Evolutionary conservation across 306 rosid genomes (phyloP).

Genomic region (Vachellia pachyceras): DNA sequence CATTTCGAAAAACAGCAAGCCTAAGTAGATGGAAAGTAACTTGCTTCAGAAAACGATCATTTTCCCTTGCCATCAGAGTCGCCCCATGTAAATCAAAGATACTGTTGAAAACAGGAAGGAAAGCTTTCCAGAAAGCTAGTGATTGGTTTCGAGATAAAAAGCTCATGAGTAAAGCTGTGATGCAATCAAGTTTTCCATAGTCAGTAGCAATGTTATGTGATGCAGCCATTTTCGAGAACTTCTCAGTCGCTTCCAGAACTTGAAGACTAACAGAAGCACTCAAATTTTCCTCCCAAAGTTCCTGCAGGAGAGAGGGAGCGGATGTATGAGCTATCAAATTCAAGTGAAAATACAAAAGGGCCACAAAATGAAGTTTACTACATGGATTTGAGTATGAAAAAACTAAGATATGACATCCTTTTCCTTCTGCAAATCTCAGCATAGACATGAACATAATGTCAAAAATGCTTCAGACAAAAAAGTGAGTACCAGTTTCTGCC

Average conservation of each 20-base stretch:
- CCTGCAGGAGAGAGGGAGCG: slow-evolving; percentile 58
- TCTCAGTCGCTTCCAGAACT: slow-evolving; percentile 87
- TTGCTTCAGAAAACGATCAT: slow-evolving; percentile 98
- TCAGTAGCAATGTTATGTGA: slow-evolving; percentile 89
- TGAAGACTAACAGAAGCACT: slow-evolving; percentile 95
- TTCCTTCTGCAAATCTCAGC: slow-evolving; percentile 3
- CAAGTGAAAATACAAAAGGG: not conserved
- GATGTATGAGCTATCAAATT: slow-evolving; percentile 31
- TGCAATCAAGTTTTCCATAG: slow-evolving; percentile 93
- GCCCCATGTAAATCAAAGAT: slow-evolving; percentile 89
- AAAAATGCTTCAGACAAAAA: slow-evolving; percentile 1
- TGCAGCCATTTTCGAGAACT: slow-evolving; percentile 81
- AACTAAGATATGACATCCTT: slow-evolving; percentile 3
- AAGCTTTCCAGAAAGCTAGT: slow-evolving; percentile 80
- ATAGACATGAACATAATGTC: not conserved
- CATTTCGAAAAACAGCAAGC: slow-evolving; percentile 93
- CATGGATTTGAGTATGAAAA: not conserved
- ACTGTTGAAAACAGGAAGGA: slow-evolving; percentile 82
- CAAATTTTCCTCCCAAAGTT: slow-evolving; percentile 99
- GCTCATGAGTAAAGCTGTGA: slow-evolving; percentile 86
- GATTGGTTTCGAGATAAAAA: slow-evolving; percentile 93
- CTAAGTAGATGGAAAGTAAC: slow-evolving; percentile 95
- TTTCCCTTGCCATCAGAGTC: slow-evolving; percentile 94
- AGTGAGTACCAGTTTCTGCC: slow-evolving; percentile 88
- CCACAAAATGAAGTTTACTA: not conserved